phyloP scores from a whole-genome alignment of 169 alveolate species.

The Plasmodium gaboni region DNA sequence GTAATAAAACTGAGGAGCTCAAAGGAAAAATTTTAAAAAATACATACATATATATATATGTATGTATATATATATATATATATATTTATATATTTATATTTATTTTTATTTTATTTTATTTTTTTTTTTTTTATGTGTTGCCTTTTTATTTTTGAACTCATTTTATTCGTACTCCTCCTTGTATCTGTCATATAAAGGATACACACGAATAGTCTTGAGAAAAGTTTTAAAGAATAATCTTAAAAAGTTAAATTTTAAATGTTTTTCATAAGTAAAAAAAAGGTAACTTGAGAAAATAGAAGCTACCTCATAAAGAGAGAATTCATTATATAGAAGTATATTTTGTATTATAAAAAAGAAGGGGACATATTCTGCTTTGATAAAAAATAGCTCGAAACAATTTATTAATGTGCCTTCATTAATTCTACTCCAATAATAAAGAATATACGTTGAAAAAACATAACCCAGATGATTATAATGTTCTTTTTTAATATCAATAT shows the following conservation, averaged over 20 bases:
- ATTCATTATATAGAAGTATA: slow-evolving; percentile 78
- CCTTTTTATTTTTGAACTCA: background rate
- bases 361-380: slow-evolving; percentile 85
- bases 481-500: slow-evolving; percentile 37
- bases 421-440: slow-evolving; percentile 85
- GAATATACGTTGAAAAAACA: slow-evolving; percentile 81
- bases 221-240: slow-evolving; percentile 10
- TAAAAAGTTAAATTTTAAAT: slow-evolving; percentile 16
- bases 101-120: background rate
- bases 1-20: too few species aligned
- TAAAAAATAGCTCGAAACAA: slow-evolving; percentile 81
- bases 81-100: background rate
- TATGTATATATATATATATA: background rate
- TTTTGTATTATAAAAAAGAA: slow-evolving; percentile 82
- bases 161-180: slow-evolving; percentile 67
- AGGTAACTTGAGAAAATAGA: slow-evolving; percentile 60
- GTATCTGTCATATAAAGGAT: slow-evolving; percentile 43
- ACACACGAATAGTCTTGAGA: slow-evolving; percentile 19
- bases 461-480: slow-evolving; percentile 78
- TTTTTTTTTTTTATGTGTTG: background rate
- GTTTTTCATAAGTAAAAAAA: slow-evolving; percentile 58
- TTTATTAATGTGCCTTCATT: slow-evolving; percentile 85
- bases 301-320: slow-evolving; percentile 76
- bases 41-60: background rate
- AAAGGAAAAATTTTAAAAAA: background rate